Base-by-base conservation (phyloP, 768 basidiomycete species). In the Boletus subcaerulescens region DNA sequence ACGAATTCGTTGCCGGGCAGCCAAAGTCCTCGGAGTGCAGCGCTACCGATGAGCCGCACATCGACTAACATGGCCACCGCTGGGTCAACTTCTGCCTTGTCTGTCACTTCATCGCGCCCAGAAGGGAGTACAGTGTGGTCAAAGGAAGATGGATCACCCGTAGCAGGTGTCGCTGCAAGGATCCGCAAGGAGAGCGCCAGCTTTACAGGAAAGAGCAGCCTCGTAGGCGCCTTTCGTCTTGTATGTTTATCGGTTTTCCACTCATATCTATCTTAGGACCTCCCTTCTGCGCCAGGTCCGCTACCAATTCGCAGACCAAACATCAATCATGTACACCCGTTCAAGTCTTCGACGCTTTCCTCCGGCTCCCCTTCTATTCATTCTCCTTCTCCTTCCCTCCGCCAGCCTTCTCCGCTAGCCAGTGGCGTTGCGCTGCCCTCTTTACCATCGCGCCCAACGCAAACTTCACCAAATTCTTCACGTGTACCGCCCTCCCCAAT, bases 121-220 rank as follows among this genome's bases (percentile, higher is more conserved):
- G 74, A 73, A 22, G 67, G 67, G 14, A 72, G 71, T 33, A 66
- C 72, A 9, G 57, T 66, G 12, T 73, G 75, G 64, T 70, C 65
- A 7, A 69, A 74, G 36, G 77, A 77, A 33, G 77, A 78, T 18
- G 62, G 32, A 20, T 38, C 38, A 32, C 68, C 67, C 13, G 57
- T 65, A 3, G 71, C 74, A 4, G 70, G 77, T 4, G 57, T 76
- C 24, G 74, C 73, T 22, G 68, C 77, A 18, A 75, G 83, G 39
- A 63, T 81, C 11, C 70, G 84, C 52, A 79, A 63, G 61, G 83
- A 84, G 62, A 83, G 81, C 61, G 64, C 77, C n/a, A 76, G 73
- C 35, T 70, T 71, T 51, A 69, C 71, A 45, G 70, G 67, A 49
- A 69, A 75, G 46, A 67, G 73, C 41, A 64, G 60, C 48, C 46